Base-by-base conservation (phyloP, 1,284 basidiomycete genomes). In the Fomitopsis pinicola region DNA sequence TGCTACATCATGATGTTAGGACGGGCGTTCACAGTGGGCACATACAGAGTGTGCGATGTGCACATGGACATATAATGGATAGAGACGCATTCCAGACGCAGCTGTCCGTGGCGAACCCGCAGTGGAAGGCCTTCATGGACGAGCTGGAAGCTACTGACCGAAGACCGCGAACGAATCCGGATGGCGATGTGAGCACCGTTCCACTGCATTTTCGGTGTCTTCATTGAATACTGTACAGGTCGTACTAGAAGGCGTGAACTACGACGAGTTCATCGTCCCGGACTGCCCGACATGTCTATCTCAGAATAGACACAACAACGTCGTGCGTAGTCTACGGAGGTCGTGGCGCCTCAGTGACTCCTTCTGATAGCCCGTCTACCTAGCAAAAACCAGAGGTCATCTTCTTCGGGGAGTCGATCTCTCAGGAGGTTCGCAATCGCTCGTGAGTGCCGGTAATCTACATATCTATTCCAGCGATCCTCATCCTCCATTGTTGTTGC, bases 321-420 rank as follows among this genome's bases (percentile, higher is more conserved):
- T 84, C 59, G 88, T 88, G 70, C 67, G 79, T 26, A n/a, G n/a
- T 38, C 36, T 46, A 42, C 45, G 12, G 57, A 45, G 36, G 59
- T 33, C 60, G 60, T 59, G 61, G 15, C 33, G 58, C 53, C 36
- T 56, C 54, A 50, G 65, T 2, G 3, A 22, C 22, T 22, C 2
- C 22, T 2, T 2, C 59, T 35, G 15, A 15, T 5, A 26, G 5
- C 9, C 42, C 12, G 30, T 54, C 4, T 33, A 30, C 58, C 22
- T 63, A 89, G 89, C 83, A 89, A 64, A 95, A 95, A 76, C 91
- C 93, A 0, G 87, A 91, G 58, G 84, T 96, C 19, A 85, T 94
- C 19, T 96, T 95, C 73, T 97, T 97, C 67, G 93, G 94, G 36
- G 94, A 95, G 76, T 91, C 91, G 0, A 89, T 95, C 63, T 78